Base-by-base conservation (phyloP, 192 early-diverging fungal species). In the Coemansia sp. region DNA sequence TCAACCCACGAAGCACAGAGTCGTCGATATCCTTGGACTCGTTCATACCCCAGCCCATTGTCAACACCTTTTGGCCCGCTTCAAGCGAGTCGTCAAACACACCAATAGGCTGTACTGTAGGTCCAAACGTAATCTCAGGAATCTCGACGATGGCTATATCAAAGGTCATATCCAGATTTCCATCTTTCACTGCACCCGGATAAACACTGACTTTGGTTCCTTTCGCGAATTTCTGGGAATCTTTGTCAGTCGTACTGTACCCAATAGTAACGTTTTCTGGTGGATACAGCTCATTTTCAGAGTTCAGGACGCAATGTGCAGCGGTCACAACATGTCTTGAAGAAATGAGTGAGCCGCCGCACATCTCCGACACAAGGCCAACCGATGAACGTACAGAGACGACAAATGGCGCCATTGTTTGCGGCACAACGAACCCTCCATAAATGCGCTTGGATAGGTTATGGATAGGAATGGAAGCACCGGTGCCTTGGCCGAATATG, bases 191-290 rank as follows among this genome's bases (percentile, higher is more conserved):
- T 24, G 46, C 29, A 7, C 20, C 18, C 11, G 46, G 46, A 35
- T 48, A 24, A 8, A 48, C 20, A 10, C n/a, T 48, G 1, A 48
- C 46, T 18, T 48, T 48, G 0, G 29, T 35, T n/a, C 32, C 46
- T 4, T 48, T 9, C 5, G 24, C 19, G 35, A 23, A 36, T 3
- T 33, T 32, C 13, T 48, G 46, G 14, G 9, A 20, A 8, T 48
- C 32, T 20, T 35, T 35, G 32, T 48, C 46, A 5, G 46, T 34
- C 7, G 46, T 35, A 11, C 35, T 33, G 46, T 48, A 35, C n/a
- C 46, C 46, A 35, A 48, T 48, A 13, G 46, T 48, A 35, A 48
- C 35, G 20, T 48, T 35, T 33, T 33, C 26, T 5, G 46, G 29
- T 4, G 46, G 46, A 48, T 13, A 46, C 28, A 46, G 27, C 3